Base-by-base conservation (phyloP, 306 rosid species). In the Fragaria iinumae region DNA sequence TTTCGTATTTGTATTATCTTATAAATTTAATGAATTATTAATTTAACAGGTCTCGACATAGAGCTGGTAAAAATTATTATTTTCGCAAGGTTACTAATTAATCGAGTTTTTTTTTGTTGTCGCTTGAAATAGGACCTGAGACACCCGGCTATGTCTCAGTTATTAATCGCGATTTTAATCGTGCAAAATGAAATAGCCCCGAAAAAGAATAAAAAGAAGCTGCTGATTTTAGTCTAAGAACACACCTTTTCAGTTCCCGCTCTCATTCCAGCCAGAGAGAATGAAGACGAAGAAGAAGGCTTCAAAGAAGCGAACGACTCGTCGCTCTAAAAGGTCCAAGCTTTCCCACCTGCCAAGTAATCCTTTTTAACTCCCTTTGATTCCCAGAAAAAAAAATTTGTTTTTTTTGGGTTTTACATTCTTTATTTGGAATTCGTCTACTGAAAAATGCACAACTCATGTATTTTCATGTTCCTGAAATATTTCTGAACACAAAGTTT, bases 231-330 rank as follows among this genome's bases (percentile, higher is more conserved):
- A 29, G 2, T 29, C 32, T 29, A 29, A 29, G 32, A 29, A 29
- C 32, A 29, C 32, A 29, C 34, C 43, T 27, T 62, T 62, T 29
- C 39, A 62, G 67, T 63, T 29, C 32, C 32, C 32, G 32, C 32
- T 29, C 32, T 29, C 32, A 29, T 29, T 68, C 52, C 8, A 41
- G 17, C 25, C 2, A 6, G n/a, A 17, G 29, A 39, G 63, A 52
- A 67, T 59, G 57, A 66, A 27, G 72, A 55, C 57, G 64, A 70
- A 57, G 71, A 70, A 57, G 79, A 63, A 27, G 44, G 27, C 70
- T 34, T 44, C 67, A 17, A 63, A 39, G 57, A 18, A 20, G 21
- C 72, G 77, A 34, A 39, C 59, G 12, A 38, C 57, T 65, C 67
- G 73, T 48, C 73, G 67, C 52, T 18, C 41, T 7, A 64, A 65